These are phyloP conservation scores for Flaveria brownii DNA, from an alignment of 129 eudicot genomes.

Conservation along the genomic window DNA sequence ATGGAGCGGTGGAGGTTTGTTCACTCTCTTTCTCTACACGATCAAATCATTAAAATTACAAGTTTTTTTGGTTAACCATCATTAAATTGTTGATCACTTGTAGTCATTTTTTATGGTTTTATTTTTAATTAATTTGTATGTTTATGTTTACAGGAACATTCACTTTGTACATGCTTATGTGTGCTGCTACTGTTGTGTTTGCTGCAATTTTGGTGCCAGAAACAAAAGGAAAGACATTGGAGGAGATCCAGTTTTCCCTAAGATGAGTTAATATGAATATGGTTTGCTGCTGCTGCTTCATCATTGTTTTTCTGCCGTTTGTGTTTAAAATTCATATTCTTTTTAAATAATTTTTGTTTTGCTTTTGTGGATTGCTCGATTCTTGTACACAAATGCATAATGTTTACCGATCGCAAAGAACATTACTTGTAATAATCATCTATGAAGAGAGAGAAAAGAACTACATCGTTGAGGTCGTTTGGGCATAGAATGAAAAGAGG, in stretches of 20 bases:
- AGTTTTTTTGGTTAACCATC: neutral
- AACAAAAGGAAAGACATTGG: conserved; percentile 89
- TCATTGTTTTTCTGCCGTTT: neutral
- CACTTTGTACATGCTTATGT: conserved; percentile 57
- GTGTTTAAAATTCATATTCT: conserved; percentile 5
- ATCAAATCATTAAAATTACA: neutral
- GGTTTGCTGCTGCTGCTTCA: conserved; percentile 5
- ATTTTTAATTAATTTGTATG: neutral
- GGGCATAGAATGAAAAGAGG: neutral
- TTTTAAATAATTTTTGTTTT: neutral
- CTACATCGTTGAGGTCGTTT: neutral
- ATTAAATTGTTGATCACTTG: neutral
- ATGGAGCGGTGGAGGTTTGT: conserved; percentile 88
- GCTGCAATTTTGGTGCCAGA: conserved; percentile 76
- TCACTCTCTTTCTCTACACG: conserved; percentile 20
- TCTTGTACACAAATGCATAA: conserved; percentile 20
- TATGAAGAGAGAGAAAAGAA: neutral
- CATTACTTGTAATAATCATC: neutral
- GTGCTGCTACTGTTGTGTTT: conserved; percentile 63
- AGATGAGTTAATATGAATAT: conserved; percentile 35
- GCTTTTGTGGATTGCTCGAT: neutral
- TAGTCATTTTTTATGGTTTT: neutral
- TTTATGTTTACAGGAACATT: conserved; percentile 64
- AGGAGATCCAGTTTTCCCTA: conserved; percentile 83
- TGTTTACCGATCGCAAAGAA: conserved; percentile 3